Evolutionary conservation across 2,329 filamentous ascomycete species (phyloP).

Genomic region (Chrysoporthe cubensis): DNA sequence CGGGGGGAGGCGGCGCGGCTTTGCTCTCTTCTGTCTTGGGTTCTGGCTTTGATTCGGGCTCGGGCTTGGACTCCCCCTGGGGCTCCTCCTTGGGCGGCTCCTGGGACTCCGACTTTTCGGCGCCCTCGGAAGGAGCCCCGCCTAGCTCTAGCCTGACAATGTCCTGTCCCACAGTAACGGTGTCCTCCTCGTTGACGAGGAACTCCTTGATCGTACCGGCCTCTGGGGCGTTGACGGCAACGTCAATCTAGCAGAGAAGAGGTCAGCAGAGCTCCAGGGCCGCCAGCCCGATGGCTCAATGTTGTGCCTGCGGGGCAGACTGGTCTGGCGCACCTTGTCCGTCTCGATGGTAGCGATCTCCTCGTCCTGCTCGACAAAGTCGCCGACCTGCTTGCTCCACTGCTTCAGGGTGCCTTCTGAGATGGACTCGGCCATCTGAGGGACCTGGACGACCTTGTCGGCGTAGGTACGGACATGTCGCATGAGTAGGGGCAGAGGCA

Average conservation of each 20-base stretch:
- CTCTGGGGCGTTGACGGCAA: slow-evolving; percentile 91
- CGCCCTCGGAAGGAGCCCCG: slow-evolving; percentile 60
- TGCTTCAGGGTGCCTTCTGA: slow-evolving; percentile 96
- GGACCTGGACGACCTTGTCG: slow-evolving; percentile 88
- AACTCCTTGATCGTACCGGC: slow-evolving; percentile 91
- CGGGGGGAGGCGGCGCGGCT: slow-evolving; percentile 37
- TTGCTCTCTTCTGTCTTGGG: slow-evolving; percentile 40
- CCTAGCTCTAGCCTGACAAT: slow-evolving; percentile 85
- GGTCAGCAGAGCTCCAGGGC: slow-evolving; percentile 17
- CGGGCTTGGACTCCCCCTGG: slow-evolving; percentile 40
- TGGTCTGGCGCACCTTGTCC: slow-evolving; percentile 73
- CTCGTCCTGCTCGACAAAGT: slow-evolving; percentile 93
- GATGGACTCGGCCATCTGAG: slow-evolving; percentile 98
- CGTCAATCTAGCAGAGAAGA: slow-evolving; percentile 72
- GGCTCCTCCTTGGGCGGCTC: slow-evolving; percentile 53
- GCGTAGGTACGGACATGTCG: slow-evolving; percentile 68
- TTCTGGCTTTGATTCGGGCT: slow-evolving; percentile 38
- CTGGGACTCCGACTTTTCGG: slow-evolving; percentile 62
- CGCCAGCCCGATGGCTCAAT: background rate
- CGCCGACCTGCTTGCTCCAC: slow-evolving; percentile 89
- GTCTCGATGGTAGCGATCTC: slow-evolving; percentile 99
- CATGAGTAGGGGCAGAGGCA: slow-evolving; percentile 54
- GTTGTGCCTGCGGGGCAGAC: slow-evolving; percentile 1
- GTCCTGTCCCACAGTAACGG: slow-evolving; percentile 91
- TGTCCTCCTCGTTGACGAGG: slow-evolving; percentile 91